These are phyloP conservation scores for Herpetospermum pedunculosum DNA, from an alignment of 306 rosid species.

Conservation along the genomic window DNA sequence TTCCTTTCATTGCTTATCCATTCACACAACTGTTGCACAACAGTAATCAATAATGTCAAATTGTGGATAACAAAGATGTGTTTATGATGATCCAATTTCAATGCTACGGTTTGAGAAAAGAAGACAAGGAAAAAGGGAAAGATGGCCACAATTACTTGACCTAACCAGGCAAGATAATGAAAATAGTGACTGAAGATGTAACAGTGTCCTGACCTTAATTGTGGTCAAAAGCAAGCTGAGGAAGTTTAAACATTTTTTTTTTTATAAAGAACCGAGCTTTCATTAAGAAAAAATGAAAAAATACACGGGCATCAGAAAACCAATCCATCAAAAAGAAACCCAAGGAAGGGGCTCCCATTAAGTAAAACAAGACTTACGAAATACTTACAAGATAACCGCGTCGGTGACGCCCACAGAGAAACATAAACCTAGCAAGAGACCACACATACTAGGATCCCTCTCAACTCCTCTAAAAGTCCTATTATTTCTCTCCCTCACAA, in stretches of 20 bases:
- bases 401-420: no score
- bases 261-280: no score
- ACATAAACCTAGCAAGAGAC: no score
- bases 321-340: no score
- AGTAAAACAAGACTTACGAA: no score
- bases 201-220: neutral
- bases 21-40: slow-evolving; percentile 35
- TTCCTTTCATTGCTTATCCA: slow-evolving; percentile 35
- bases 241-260: neutral
- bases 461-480: no score
- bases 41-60: neutral
- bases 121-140: neutral
- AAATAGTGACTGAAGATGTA: neutral
- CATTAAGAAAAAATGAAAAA: no score
- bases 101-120: neutral
- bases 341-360: no score
- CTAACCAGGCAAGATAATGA: neutral
- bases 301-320: no score
- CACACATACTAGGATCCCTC: no score
- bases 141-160: neutral
- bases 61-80: neutral
- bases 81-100: neutral
- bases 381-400: no score
- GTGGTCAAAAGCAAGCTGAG: neutral
- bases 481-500: no score